Percentiles rank a stretch among this genome's conserved stretches.
Conservation (phyloP, 331 rosid species). For the Malus hybrid region DNA sequence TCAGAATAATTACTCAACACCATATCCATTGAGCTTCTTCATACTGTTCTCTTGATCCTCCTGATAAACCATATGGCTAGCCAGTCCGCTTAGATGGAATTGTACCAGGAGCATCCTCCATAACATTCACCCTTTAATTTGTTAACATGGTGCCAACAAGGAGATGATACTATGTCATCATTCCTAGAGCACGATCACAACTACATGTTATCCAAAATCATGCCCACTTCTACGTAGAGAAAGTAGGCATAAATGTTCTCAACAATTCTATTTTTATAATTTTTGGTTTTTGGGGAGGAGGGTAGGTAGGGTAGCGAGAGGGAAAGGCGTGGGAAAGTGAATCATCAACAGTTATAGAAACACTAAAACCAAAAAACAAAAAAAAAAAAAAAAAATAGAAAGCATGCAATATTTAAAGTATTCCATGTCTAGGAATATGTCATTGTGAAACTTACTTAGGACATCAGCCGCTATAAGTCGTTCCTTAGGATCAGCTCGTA, state of each 20-base stretch:
- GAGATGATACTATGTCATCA: background rate
- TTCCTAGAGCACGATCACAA: background rate
- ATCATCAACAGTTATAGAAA: background rate
- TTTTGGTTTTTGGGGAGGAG: background rate
- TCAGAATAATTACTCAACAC: background rate
- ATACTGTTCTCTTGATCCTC: background rate
- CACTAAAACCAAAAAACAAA: background rate
- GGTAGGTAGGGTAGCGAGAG: background rate
- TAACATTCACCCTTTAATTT: background rate
- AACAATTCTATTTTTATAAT: background rate
- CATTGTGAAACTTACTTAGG: slow-evolving; percentile 56
- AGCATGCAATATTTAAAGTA: background rate
- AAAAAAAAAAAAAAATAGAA: background rate
- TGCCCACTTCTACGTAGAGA: background rate
- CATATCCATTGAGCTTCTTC: background rate
- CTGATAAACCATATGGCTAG: background rate
- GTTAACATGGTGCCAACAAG: slow-evolving; percentile 2
- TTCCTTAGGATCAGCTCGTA: slow-evolving; percentile 54
- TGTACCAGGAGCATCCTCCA: background rate
- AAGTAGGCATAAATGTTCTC: background rate
- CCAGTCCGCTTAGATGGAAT: background rate
- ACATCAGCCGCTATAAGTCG: slow-evolving; percentile 62
- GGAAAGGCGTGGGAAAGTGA: background rate
- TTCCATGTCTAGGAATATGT: background rate
- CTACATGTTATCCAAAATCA: background rate